These are phyloP conservation scores for Mesembryanthemum crystallinum DNA, from an alignment of 148 eudicot genomes.

Conservation along the genomic window DNA sequence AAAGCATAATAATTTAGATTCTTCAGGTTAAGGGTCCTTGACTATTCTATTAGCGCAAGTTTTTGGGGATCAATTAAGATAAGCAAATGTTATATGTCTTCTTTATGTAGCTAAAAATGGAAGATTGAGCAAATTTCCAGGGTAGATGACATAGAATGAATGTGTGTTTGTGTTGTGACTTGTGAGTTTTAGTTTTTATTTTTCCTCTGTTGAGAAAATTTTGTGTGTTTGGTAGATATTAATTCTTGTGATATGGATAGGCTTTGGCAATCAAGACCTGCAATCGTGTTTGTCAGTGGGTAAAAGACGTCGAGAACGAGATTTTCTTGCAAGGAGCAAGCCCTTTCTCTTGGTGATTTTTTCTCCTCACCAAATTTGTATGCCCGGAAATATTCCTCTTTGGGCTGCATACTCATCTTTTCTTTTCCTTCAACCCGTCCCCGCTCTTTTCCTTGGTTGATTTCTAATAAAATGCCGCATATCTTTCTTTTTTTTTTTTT, in stretches of 20 bases:
- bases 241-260: conserved; percentile 29
- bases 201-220: no score
- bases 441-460: not conserved
- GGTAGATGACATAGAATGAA: not conserved
- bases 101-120: not conserved
- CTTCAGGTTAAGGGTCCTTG: not conserved
- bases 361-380: conserved; percentile 7
- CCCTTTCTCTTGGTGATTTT: conserved; percentile 80
- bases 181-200: no score
- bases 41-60: not conserved
- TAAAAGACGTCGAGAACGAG: conserved; percentile 91
- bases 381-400: not conserved
- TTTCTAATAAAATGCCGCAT: conserved; percentile 6
- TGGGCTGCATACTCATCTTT: not conserved
- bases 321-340: conserved; percentile 89
- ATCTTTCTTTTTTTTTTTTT: conserved; percentile 1
- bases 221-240: not conserved
- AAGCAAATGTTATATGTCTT: not conserved
- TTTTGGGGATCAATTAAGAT: not conserved
- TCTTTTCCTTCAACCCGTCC: not conserved
- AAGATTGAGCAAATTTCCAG: not conserved
- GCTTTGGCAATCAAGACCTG: conserved; percentile 90
- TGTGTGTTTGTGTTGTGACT: not conserved
- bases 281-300: conserved; percentile 93
- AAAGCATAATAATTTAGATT: not conserved